Evolutionary conservation across 169 alveolate species (phyloP), one percentile per base, ranked within the genome.

Genomic region (Babesia divergens): DNA sequence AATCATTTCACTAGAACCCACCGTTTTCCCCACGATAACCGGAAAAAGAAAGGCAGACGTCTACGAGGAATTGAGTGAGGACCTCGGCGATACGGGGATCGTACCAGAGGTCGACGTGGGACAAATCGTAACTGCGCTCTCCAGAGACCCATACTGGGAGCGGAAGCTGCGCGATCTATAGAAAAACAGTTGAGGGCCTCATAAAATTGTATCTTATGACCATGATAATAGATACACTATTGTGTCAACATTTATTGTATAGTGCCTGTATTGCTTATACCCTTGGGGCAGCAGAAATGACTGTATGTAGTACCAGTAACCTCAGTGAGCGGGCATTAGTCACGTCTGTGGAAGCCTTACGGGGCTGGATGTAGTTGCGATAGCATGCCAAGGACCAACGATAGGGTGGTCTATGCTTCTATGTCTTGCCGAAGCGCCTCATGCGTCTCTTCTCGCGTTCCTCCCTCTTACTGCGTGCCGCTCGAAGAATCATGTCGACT

Each of bases 1-100:
- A 0, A 76, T 86, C n/a, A 51, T 86, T 0, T 67, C 88, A 16
- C 71, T 86, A 44, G 85, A 85, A 60, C 92, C 92, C 42, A 70
- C 86, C 43, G 88, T 82, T 42, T 83, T 85, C 52, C 43, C 83
- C 29, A 53, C 71, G 49, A 29, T 67, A 31, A 28, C 65, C 16
- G 35, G 44, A 3, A 62, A 56, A n/a, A 35, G 69, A n/a, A 76
- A 65, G 65, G 6, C 46, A 5, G 18, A 65, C 24, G 32, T 65
- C 24, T 42, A 47, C 44, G 60, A 42, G 35, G 80, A 52, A 9
- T 29, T 76, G 14, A 35, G 51, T 28, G 85, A 76, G 54, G 85
- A 76, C 8, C 58, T 76, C 6, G 85, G 85, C 9, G 85, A 76
- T 42, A 65, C 75, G 11, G 85, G 74, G 11, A 76, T 76, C 3